A percentile compares a stretch with the other conserved stretches of the same genome.
phyloP scores from a whole-genome alignment of 192 early-diverging fungal genomes.

The Haplosporangium gracile region DNA sequence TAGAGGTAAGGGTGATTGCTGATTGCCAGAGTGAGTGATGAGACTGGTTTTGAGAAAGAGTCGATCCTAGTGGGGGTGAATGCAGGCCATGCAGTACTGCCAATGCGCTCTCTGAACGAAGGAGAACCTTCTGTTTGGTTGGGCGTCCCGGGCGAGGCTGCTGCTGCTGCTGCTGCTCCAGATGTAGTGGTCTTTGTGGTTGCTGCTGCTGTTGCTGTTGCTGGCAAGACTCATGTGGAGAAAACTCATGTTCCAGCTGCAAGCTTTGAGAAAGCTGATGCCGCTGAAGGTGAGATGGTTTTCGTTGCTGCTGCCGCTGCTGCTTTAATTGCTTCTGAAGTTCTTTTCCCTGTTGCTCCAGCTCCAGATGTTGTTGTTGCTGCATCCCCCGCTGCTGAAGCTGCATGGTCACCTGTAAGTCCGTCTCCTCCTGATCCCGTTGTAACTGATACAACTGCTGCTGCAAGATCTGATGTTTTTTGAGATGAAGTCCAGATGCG shows the following conservation, averaged over 20 bases:
- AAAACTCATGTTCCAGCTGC: slow-evolving; percentile 7
- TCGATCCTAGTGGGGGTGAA: neutral
- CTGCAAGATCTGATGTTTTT: slow-evolving; percentile 52
- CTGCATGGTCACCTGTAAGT: slow-evolving; percentile 6
- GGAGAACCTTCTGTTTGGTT: slow-evolving; percentile 33
- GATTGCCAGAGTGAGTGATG: neutral
- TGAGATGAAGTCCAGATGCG: slow-evolving; percentile 27
- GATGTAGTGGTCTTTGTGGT: neutral
- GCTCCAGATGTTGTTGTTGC: neutral
- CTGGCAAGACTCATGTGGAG: neutral
- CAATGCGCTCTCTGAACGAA: slow-evolving; percentile 28
- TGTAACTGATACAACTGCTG: slow-evolving; percentile 44
- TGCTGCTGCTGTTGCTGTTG: neutral
- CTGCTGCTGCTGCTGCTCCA: slow-evolving; percentile 8
- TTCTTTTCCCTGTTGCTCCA: neutral
- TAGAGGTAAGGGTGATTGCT: neutral
- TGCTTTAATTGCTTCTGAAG: neutral
- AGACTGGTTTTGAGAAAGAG: neutral
- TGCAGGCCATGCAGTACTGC: neutral
- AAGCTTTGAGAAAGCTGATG: neutral
- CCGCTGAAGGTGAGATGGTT: neutral
- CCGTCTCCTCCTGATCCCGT: slow-evolving; percentile 40
- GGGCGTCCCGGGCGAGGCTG: slow-evolving; percentile 31
- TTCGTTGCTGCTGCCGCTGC: neutral
- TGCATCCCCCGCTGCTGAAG: neutral